Evolutionary conservation across 257 asterid genomes (phyloP).

Genomic region (Nemophila menziesii): DNA sequence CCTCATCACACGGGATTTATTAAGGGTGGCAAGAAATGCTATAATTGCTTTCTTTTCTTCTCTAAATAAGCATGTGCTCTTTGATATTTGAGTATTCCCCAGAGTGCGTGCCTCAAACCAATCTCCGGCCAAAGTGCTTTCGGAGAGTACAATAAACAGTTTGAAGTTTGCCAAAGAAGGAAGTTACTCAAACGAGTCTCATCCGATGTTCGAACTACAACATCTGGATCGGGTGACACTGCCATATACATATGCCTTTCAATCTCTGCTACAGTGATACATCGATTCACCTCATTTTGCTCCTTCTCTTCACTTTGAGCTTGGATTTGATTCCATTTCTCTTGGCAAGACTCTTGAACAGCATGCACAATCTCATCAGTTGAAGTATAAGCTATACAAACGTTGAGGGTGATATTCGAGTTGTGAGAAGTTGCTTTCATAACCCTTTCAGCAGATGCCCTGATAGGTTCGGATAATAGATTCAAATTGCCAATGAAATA

Average conservation of each 20-base stretch:
- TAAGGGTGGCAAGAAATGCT: too few relatives aligned
- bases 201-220: too few relatives aligned
- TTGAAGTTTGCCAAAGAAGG: slow-evolving; percentile 75
- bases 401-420: slow-evolving; percentile 37
- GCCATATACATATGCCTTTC: too few relatives aligned
- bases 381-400: slow-evolving; percentile 83
- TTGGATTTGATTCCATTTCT: slow-evolving; percentile 21
- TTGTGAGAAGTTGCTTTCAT: slow-evolving; percentile 55
- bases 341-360: too few relatives aligned
- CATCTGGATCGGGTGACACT: too few relatives aligned
- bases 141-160: slow-evolving; percentile 54
- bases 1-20: too few relatives aligned
- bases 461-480: slow-evolving; percentile 49
- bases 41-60: slow-evolving; percentile 30
- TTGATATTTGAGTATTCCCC: slow-evolving; percentile 52
- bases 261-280: too few relatives aligned
- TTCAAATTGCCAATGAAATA: slow-evolving; percentile 49
- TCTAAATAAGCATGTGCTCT: slow-evolving; percentile 32
- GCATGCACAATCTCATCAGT: too few relatives aligned
- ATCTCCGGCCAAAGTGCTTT: slow-evolving; percentile 64
- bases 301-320: slow-evolving; percentile 14
- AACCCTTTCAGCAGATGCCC: slow-evolving; percentile 55
- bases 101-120: slow-evolving; percentile 53
- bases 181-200: too few relatives aligned
- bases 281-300: slow-evolving; percentile 14